phyloP scores from a whole-genome alignment of 768 basidiomycete species.

The Trametes cubensis region DNA sequence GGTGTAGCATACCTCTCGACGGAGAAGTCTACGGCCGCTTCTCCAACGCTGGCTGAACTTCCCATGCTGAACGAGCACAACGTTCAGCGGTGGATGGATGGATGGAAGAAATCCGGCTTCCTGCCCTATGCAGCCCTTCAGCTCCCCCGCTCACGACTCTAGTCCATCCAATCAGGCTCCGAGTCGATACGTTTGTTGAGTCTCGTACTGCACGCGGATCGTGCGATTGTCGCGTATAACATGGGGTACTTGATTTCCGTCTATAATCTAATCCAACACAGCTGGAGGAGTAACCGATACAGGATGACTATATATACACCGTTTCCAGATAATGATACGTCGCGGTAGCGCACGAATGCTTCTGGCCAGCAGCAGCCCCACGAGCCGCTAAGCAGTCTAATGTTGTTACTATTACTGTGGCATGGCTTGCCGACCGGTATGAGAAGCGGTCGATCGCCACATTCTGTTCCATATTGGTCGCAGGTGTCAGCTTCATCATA shows the following conservation, averaged over 20 bases:
- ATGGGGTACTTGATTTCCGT: constrained; percentile 1
- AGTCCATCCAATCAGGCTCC: no score
- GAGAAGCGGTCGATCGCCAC: constrained; percentile 25
- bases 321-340: background rate
- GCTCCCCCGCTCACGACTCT: no score
- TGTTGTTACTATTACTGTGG: constrained; percentile 21
- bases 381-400: background rate
- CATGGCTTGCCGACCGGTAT: constrained; percentile 26
- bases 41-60: background rate
- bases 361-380: background rate
- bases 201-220: no score
- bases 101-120: constrained; percentile 3
- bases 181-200: no score
- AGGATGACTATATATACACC: background rate
- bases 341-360: no score
- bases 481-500: constrained; percentile 24
- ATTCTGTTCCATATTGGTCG: constrained; percentile 23
- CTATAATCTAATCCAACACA: background rate
- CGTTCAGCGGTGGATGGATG: constrained; percentile 1
- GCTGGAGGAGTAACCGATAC: background rate
- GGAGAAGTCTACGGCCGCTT: background rate
- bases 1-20: background rate
- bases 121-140: background rate
- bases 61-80: background rate
- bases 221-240: background rate